Conservation (phyloP, 805 yeast species). For the Soucietia sequanensis region DNA sequence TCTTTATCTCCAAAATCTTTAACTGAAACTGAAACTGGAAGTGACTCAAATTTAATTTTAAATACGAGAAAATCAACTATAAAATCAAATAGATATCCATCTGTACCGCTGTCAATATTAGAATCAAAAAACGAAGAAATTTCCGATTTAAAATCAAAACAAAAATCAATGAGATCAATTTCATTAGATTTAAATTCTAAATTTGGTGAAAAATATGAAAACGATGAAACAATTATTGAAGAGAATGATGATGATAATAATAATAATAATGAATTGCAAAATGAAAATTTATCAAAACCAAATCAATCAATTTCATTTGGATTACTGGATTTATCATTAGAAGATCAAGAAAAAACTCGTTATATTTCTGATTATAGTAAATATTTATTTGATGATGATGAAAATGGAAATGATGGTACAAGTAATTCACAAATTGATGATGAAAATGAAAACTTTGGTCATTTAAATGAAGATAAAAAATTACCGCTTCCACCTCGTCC, state of each 20-base stretch:
- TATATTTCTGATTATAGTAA: conserved; percentile 27
- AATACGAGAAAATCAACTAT: conserved; percentile 30
- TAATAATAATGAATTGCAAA: neutral
- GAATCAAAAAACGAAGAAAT: neutral
- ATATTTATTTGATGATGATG: conserved; percentile 20
- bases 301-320: conserved; percentile 12
- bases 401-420: conserved; percentile 7
- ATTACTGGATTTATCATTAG: conserved; percentile 13
- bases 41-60: conserved; percentile 15
- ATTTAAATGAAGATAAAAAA: neutral
- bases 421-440: neutral
- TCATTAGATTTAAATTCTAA: conserved; percentile 22
- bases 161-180: conserved; percentile 9
- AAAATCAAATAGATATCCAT: conserved; percentile 33
- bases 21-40: conserved; percentile 1
- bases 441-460: neutral
- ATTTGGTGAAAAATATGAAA: conserved; percentile 3
- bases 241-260: neutral
- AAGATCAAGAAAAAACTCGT: conserved; percentile 11
- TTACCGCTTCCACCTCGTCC: neutral
- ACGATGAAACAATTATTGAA: neutral
- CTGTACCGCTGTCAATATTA: conserved; percentile 28
- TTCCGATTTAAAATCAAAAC: conserved; percentile 3
- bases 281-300: neutral
- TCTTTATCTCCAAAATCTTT: neutral